A percentile compares a stretch with the other conserved stretches of the same genome.
phyloP scores from a whole-genome alignment of 345 rosid genomes.

The Eucalyptus marginata region DNA sequence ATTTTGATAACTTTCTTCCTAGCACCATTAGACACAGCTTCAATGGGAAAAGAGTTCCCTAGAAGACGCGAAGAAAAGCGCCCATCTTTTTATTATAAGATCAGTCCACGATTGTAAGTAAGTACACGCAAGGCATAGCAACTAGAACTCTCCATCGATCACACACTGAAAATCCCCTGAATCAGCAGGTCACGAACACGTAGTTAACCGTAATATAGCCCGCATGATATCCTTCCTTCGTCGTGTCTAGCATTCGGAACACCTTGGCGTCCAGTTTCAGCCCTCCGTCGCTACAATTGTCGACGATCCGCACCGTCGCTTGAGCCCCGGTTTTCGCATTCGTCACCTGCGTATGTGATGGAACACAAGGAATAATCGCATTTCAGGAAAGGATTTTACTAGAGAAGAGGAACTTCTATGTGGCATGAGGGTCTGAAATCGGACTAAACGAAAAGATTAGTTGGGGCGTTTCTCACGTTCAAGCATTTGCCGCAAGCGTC shows the following conservation, averaged over 20 bases:
- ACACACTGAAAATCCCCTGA: neutral
- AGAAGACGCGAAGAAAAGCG: neutral
- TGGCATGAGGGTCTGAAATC: neutral
- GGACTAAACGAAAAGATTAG: neutral
- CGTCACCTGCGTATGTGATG: constrained; percentile 16
- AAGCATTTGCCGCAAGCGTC: neutral
- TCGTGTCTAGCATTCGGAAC: constrained; percentile 26
- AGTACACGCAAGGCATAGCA: neutral
- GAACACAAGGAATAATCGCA: neutral
- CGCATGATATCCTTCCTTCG: constrained; percentile 13
- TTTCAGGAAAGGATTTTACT: too few relatives aligned
- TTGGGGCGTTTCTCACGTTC: neutral
- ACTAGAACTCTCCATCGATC: neutral
- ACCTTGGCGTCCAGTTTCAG: constrained; percentile 29
- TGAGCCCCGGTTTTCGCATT: constrained; percentile 23
- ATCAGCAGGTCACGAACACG: constrained; percentile 24
- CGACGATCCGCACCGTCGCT: constrained; percentile 38
- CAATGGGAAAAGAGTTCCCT: neutral
- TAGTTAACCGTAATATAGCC: constrained; percentile 38
- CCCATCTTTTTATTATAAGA: neutral
- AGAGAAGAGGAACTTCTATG: neutral
- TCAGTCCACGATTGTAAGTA: neutral
- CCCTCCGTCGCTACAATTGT: constrained; percentile 44
- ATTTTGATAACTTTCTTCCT: neutral
- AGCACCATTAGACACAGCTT: neutral